Conservation (phyloP, 176 grass and related monocot species). For the Lolium multiflorum region DNA sequence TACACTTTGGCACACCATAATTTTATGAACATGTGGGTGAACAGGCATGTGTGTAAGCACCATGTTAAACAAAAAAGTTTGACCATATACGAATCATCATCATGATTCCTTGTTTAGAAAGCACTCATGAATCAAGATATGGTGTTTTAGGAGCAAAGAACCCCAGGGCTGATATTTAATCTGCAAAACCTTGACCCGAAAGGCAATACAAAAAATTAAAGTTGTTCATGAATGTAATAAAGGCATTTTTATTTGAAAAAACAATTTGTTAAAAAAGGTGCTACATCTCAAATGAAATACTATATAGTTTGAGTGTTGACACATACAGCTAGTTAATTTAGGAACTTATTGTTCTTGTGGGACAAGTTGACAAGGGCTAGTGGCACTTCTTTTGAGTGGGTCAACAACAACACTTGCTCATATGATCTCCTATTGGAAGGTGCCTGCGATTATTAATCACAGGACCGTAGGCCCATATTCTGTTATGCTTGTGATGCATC, state of each 20-base stretch:
- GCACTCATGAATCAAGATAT: slow-evolving; percentile 26
- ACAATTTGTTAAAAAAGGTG: background rate
- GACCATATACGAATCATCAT: slow-evolving; percentile 44
- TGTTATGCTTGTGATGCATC: slow-evolving; percentile 29
- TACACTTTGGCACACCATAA: slow-evolving; percentile 17
- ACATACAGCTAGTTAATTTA: background rate
- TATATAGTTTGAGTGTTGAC: background rate
- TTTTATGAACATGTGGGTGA: background rate
- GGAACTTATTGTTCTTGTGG: background rate
- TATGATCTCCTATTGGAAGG: slow-evolving; percentile 20
- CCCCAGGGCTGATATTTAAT: slow-evolving; percentile 22
- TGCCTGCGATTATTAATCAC: slow-evolving; percentile 39
- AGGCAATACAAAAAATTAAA: background rate
- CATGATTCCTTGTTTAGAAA: slow-evolving; percentile 54
- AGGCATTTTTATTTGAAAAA: background rate
- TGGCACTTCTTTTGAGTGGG: slow-evolving; percentile 47
- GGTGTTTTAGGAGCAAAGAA: slow-evolving; percentile 49
- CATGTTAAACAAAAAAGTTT: slow-evolving; percentile 36
- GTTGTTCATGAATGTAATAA: background rate
- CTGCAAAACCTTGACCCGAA: slow-evolving; percentile 31
- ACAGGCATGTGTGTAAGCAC: slow-evolving; percentile 32
- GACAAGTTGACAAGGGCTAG: slow-evolving; percentile 45
- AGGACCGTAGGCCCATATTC: slow-evolving; percentile 29
- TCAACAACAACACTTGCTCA: slow-evolving; percentile 7
- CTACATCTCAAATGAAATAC: background rate